Evolutionary conservation across 2,329 filamentous ascomycete genomes (phyloP), one percentile per base, ranked within the genome.

Genomic region (Colletotrichum magnum): DNA sequence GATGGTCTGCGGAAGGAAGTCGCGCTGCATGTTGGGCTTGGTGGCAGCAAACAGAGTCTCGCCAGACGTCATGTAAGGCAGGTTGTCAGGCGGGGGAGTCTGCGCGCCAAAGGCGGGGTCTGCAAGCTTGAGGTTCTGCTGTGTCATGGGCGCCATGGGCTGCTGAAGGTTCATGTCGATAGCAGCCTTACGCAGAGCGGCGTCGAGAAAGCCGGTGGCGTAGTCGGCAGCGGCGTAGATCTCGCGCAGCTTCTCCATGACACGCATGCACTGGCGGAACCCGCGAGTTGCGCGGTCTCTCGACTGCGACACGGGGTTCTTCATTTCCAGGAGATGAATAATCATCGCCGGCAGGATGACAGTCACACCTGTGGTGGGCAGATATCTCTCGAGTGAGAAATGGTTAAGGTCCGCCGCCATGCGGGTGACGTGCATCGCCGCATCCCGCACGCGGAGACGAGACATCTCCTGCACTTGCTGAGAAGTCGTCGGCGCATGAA

Each of bases 171-270:
- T 79, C 47, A 94, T 84, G 64, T 93, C 90, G 71, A 96, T 94
- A 65, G 93, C 90, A 9, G 94, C 94, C 82, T 97, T 97, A 71
- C 93, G 91, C 71, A 97, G 92, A 1, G 94, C 94, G 1, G 94
- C 94, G 77, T 97, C 94, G n/a, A 98, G 86, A 83, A 98, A 98
- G 2, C 93, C 93, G 1, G 93, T 95, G n/a, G 94, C 94, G 75
- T 96, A 97, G 79, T 98, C 95, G n/a, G 95, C 95, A 0, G 95
- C 94, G 0, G 94, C 91, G 76, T 98, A 98, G 36, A 94, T 93
- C 76, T 97, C 94, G 45, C 94, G 90, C 18, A 98, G 86, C 72
- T 92, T 92, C 78, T 94, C 91, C 85, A 98, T 93, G 68, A 97
- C 94, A 54, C 91, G 89, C 94, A 98, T 97, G 82, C 95, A 98